Conservation (phyloP, 208 protist species). For the Trypanosoma avium region DNA sequence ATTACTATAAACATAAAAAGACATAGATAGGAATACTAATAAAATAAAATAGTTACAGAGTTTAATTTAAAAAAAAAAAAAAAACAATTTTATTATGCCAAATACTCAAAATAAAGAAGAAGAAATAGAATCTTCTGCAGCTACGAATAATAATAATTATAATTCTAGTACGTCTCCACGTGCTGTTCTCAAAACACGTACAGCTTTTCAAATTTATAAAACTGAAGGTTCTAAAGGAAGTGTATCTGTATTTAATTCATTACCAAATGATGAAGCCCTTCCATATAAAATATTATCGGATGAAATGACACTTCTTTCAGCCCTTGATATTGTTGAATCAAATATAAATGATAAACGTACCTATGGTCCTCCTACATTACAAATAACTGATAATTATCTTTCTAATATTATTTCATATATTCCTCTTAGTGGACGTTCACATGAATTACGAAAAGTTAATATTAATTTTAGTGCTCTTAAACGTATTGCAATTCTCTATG, state of each 20-base stretch:
- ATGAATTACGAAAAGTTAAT: conserved; percentile 32
- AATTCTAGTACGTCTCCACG: neutral
- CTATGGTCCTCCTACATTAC: conserved; percentile 61
- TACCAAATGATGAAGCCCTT: conserved; percentile 54
- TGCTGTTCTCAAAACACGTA: conserved; percentile 60
- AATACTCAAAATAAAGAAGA: conserved; percentile 5
- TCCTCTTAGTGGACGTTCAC: conserved; percentile 49
- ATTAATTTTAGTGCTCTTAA: conserved; percentile 55
- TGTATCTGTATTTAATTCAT: conserved; percentile 53
- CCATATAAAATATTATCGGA: conserved; percentile 72
- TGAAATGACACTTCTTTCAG: conserved; percentile 59
- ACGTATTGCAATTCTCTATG: conserved; percentile 46
- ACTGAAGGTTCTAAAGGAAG: conserved; percentile 29
- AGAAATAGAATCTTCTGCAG: too few relatives aligned
- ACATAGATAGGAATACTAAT: too few relatives aligned
- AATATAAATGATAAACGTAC: conserved; percentile 27
- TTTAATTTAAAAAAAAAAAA: too few relatives aligned
- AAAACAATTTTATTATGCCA: conserved; percentile 15
- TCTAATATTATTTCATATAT: conserved; percentile 56
- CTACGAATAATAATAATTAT: too few relatives aligned
- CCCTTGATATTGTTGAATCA: conserved; percentile 50
- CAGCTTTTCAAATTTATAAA: conserved; percentile 82
- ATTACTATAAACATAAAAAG: too few relatives aligned
- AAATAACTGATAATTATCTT: conserved; percentile 53
- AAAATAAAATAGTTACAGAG: too few relatives aligned